Evolutionary conservation across 768 basidiomycete species (phyloP).

Genomic region (Tephrocybe rancida): DNA sequence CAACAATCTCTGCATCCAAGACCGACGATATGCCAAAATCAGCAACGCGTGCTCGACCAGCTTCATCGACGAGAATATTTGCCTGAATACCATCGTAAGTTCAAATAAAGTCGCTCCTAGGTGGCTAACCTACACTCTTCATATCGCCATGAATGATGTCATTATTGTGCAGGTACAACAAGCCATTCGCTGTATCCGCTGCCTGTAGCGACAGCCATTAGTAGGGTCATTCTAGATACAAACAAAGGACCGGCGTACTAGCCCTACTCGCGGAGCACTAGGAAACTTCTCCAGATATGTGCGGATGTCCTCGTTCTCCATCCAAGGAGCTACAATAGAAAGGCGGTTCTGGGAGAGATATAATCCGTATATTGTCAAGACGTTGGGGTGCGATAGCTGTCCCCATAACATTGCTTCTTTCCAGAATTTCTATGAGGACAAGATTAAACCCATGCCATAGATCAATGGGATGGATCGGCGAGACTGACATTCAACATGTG

Average conservation of each 20-base stretch:
- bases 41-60: no score
- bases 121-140: background rate
- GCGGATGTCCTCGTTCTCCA: background rate
- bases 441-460: background rate
- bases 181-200: background rate
- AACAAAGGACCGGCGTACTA: background rate
- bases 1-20: no score
- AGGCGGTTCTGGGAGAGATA: background rate
- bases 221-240: background rate
- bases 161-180: background rate
- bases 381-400: background rate
- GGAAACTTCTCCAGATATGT: background rate
- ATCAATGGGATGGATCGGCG: background rate
- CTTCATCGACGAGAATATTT: background rate
- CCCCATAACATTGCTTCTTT: background rate
- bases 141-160: background rate
- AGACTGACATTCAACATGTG: background rate
- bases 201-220: background rate
- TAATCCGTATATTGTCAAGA: background rate
- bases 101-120: background rate
- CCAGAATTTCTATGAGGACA: background rate
- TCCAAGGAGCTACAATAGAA: background rate
- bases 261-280: background rate
- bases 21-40: no score
- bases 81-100: background rate